Evolutionary conservation across 106 monocot species (phyloP).

Genomic region (Platanthera zijinensis): DNA sequence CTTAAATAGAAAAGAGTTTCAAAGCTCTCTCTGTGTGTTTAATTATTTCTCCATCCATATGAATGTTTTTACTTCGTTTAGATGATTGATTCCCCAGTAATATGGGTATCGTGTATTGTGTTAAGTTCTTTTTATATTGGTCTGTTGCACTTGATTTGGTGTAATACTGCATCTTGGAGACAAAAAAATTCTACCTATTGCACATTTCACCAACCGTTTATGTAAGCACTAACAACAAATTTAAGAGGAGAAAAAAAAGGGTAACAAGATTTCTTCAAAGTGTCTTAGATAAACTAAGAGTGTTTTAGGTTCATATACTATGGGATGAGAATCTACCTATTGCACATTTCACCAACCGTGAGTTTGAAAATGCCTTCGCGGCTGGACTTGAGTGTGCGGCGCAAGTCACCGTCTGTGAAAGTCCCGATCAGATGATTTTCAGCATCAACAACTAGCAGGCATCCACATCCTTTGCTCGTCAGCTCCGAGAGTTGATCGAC

Average conservation of each 20-base stretch:
- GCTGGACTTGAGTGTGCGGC: constrained; percentile 65
- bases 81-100: too few relatives aligned
- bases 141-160: not conserved
- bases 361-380: constrained; percentile 80
- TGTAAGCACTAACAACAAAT: too few relatives aligned
- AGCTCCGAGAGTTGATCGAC: constrained; percentile 89
- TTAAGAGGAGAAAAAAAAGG: too few relatives aligned
- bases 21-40: not conserved
- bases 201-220: too few relatives aligned
- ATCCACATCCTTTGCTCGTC: constrained; percentile 91
- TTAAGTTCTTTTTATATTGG: not conserved
- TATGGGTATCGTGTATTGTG: not conserved
- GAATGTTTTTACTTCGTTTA: too few relatives aligned
- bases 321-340: constrained; percentile 19
- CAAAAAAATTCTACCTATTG: too few relatives aligned
- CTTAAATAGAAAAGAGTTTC: not conserved
- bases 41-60: too few relatives aligned
- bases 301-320: not conserved
- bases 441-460: constrained; percentile 73
- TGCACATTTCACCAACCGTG: constrained; percentile 91
- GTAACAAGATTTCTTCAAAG: too few relatives aligned
- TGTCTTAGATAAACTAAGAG: too few relatives aligned
- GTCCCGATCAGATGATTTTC: constrained; percentile 68
- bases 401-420: constrained; percentile 91
- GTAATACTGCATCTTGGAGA: not conserved